Evolutionary conservation across 768 basidiomycete species (phyloP).

Genomic region (Auricularia cornea): DNA sequence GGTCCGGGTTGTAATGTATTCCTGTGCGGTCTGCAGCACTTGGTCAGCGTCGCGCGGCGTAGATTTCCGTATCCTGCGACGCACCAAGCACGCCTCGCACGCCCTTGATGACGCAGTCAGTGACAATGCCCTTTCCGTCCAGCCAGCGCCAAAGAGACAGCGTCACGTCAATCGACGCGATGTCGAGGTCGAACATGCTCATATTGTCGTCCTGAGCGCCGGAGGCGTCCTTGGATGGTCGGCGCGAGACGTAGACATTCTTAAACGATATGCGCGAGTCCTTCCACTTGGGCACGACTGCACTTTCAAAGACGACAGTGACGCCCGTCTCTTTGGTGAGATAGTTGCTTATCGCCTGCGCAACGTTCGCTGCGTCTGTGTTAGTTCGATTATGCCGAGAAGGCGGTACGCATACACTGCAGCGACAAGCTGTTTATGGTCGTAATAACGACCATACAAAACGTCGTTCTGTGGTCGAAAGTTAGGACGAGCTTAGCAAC

Average conservation of each 20-base stretch:
- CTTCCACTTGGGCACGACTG: constrained; percentile 96
- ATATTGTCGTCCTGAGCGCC: constrained; percentile 38
- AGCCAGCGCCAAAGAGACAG: constrained; percentile 88
- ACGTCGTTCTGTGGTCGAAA: constrained; percentile 57
- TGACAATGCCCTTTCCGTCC: constrained; percentile 88
- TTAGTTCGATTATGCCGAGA: constrained; percentile 1
- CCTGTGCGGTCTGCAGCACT: constrained; percentile 64
- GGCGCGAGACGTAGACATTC: constrained; percentile 88
- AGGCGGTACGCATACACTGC: constrained; percentile 44
- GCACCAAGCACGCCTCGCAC: constrained; percentile 87
- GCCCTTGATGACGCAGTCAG: constrained; percentile 86
- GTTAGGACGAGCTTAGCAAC: constrained; percentile 4
- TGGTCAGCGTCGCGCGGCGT: not conserved
- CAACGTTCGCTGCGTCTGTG: constrained; percentile 58
- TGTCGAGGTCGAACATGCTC: constrained; percentile 86
- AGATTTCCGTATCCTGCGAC: constrained; percentile 16
- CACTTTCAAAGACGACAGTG: constrained; percentile 92
- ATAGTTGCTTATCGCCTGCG: constrained; percentile 83
- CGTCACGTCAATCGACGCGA: constrained; percentile 94
- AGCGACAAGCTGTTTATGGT: constrained; percentile 79
- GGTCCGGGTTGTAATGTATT: constrained; percentile 77
- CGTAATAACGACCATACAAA: constrained; percentile 89
- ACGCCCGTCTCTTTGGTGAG: constrained; percentile 90
- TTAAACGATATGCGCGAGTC: constrained; percentile 94
- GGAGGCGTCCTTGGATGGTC: constrained; percentile 36